Percentiles rank a stretch among this genome's conserved stretches.
phyloP scores from a whole-genome alignment of 371 early-diverging fungal genomes.

The Syncephalastrum monosporum region DNA sequence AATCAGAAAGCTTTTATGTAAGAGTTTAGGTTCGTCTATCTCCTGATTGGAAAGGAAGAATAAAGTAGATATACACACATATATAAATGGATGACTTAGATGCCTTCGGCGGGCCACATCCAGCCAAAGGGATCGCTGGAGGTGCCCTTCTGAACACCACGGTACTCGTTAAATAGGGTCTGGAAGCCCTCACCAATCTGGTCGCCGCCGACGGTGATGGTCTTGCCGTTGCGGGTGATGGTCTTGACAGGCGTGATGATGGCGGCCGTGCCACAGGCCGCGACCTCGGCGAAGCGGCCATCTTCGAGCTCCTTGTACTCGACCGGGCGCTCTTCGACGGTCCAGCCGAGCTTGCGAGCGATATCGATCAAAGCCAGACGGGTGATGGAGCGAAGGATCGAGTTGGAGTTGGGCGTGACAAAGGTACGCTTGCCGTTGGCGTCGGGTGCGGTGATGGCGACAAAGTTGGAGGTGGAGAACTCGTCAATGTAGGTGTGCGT shows the following conservation, averaged over 20 bases:
- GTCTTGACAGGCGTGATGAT: slow-evolving; percentile 75
- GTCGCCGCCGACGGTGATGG: slow-evolving; percentile 36
- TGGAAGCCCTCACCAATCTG: slow-evolving; percentile 59
- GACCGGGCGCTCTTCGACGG: slow-evolving; percentile 58
- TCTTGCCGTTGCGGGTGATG: slow-evolving; percentile 60
- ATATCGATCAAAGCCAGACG: slow-evolving; percentile 69
- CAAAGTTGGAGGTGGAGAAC: slow-evolving; percentile 83
- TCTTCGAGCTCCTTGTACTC: slow-evolving; percentile 57
- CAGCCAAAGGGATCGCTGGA: slow-evolving; percentile 63
- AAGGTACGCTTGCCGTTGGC: slow-evolving; percentile 57
- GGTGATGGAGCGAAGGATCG: slow-evolving; percentile 73
- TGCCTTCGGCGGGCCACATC: slow-evolving; percentile 76
- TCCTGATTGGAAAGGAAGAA: too few species aligned
- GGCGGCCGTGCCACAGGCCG: slow-evolving; percentile 79
- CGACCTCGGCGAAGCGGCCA: slow-evolving; percentile 68
- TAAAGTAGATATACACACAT: too few species aligned
- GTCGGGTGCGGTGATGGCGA: slow-evolving; percentile 61
- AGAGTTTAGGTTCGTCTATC: too few species aligned
- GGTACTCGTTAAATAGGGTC: slow-evolving; percentile 57
- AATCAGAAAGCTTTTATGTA: too few species aligned
- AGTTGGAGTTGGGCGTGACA: slow-evolving; percentile 68
- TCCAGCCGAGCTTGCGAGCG: slow-evolving; percentile 67
- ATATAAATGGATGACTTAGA: slow-evolving; percentile 24
- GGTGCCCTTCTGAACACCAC: slow-evolving; percentile 69
- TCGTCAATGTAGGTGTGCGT: slow-evolving; percentile 72